These are phyloP conservation scores for Arxiozyma heterogenica DNA, from an alignment of 1,139 yeast genomes.

Conservation along the genomic window DNA sequence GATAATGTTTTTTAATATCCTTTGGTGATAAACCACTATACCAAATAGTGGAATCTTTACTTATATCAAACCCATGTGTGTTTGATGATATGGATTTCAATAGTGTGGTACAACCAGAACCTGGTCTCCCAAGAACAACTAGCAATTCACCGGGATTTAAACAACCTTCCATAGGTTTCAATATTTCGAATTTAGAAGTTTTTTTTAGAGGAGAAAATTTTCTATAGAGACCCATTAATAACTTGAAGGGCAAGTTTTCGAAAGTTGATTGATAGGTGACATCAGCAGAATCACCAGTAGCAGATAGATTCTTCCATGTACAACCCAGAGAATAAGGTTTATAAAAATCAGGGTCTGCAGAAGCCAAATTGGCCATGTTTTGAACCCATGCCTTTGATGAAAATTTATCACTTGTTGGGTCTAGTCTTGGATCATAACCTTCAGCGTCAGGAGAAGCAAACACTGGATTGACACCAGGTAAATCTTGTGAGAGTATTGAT, in stretches of 20 bases:
- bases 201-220: conserved; percentile 13
- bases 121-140: conserved; percentile 75
- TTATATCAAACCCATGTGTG: conserved; percentile 62
- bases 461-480: conserved; percentile 17
- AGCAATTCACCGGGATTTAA: conserved; percentile 64
- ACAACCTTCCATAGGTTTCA: conserved; percentile 60
- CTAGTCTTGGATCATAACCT: conserved; percentile 39
- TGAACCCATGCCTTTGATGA: conserved; percentile 62
- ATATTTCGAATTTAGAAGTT: conserved; percentile 40
- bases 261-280: conserved; percentile 75
- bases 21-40: conserved; percentile 43
- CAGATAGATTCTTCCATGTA: conserved; percentile 57
- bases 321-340: conserved; percentile 59
- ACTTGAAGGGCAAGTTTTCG: conserved; percentile 38
- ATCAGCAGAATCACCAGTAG: conserved; percentile 68
- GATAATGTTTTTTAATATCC: conserved; percentile 43
- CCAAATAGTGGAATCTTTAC: conserved; percentile 39
- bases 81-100: conserved; percentile 61
- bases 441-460: conserved; percentile 10
- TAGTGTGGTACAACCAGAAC: conserved; percentile 77
- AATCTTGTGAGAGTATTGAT: conserved; percentile 4
- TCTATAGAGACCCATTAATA: conserved; percentile 14
- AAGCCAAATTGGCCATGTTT: conserved; percentile 49
- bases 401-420: conserved; percentile 51
- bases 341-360: conserved; percentile 54